phyloP scores from a whole-genome alignment of 257 asterid species.

The Apocynum venetum region DNA sequence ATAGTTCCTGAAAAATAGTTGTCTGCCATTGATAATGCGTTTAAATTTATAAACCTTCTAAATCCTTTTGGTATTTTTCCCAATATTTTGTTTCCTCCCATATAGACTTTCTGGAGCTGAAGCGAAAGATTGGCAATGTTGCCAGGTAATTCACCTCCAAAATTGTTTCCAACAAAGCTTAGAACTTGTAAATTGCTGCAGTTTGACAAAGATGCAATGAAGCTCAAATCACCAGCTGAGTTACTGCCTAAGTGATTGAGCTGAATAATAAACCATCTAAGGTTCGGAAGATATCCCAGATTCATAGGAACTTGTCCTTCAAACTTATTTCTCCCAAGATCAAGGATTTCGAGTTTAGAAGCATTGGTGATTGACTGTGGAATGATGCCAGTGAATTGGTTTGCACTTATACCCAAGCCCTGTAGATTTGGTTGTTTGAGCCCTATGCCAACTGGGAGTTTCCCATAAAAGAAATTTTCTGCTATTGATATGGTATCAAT shows the following conservation, averaged over 20 bases:
- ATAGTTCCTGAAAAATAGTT: slow-evolving; percentile 24
- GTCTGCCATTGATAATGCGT: neutral
- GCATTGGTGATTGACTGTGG: slow-evolving; percentile 4
- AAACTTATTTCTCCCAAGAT: slow-evolving; percentile 18
- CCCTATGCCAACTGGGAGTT: neutral
- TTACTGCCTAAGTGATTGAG: slow-evolving; percentile 11
- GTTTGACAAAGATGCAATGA: slow-evolving; percentile 25
- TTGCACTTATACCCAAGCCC: neutral
- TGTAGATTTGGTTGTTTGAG: neutral
- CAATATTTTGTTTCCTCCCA: slow-evolving; percentile 18
- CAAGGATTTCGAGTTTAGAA: slow-evolving; percentile 11
- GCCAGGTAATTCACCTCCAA: slow-evolving; percentile 30
- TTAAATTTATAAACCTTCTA: slow-evolving; percentile 17
- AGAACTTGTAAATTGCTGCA: slow-evolving; percentile 17
- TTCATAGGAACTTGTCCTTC: slow-evolving; percentile 24
- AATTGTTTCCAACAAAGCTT: slow-evolving; percentile 12
- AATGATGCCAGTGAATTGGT: slow-evolving; percentile 7
- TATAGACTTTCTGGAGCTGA: neutral
- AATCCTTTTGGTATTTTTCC: slow-evolving; percentile 31
- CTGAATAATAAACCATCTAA: neutral
- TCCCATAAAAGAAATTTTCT: slow-evolving; percentile 9
- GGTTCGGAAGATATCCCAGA: slow-evolving; percentile 16
- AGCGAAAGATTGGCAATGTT: slow-evolving; percentile 29
- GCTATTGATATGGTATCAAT: neutral
- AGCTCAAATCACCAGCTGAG: slow-evolving; percentile 21